Percentiles rank a stretch among this genome's conserved stretches.
These are phyloP conservation scores for Podospora anserina DNA, from an alignment of 495 filamentous ascomycete genomes.

Conservation along the genomic window DNA sequence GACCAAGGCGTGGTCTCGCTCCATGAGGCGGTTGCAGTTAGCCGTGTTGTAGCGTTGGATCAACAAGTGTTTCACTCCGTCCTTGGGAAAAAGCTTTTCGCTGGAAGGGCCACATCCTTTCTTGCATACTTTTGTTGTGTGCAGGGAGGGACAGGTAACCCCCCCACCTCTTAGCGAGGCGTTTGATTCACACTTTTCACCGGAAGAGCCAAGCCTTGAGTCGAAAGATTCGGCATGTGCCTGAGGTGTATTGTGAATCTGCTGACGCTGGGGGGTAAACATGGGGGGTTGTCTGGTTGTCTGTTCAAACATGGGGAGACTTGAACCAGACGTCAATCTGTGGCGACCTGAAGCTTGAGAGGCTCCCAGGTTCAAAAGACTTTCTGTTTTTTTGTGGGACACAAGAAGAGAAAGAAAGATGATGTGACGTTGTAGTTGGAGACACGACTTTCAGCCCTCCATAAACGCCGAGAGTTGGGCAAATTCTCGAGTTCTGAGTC, in stretches of 20 bases:
- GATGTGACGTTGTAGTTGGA: conserved; percentile 9
- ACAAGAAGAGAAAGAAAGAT: conserved; percentile 6
- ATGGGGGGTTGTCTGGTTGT: conserved; percentile 4
- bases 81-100: conserved; percentile 9
- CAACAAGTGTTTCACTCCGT: conserved; percentile 7
- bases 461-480: conserved; percentile 29
- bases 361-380: conserved; percentile 1
- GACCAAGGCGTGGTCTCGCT: conserved; percentile 8
- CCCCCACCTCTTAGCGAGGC: not conserved
- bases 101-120: conserved; percentile 10
- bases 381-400: not conserved
- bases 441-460: conserved; percentile 23
- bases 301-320: not conserved
- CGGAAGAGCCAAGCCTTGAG: not conserved
- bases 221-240: not conserved
- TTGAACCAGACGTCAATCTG: conserved; percentile 5
- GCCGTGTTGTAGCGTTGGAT: not conserved
- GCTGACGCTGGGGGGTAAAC: not conserved
- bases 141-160: not conserved
- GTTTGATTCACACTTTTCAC: not conserved
- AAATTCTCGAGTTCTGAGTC: conserved; percentile 13
- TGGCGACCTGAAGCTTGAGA: conserved; percentile 22
- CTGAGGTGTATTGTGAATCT: not conserved
- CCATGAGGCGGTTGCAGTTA: conserved; percentile 19
- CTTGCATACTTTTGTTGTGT: conserved; percentile 7